Conservation (phyloP, 225 moss, liverwort and hornwort genomes). For the Bryum argenteum region DNA sequence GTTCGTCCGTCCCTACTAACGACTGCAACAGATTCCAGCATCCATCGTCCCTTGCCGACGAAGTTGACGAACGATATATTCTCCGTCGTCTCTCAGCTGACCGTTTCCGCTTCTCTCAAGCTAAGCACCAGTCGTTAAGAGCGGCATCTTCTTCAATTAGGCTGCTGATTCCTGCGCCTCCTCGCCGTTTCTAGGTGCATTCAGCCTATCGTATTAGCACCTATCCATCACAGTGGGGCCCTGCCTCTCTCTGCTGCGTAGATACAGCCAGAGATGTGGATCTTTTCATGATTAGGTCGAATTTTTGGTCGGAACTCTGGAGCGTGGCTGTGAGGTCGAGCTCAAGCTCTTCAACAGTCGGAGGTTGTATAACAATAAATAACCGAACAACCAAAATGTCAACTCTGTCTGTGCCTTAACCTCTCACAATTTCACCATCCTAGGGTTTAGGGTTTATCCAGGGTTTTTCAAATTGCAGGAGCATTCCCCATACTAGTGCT, state of each 20-base stretch:
- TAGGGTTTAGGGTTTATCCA: constrained; percentile 48
- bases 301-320: constrained; percentile 19
- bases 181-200: neutral
- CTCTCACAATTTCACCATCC: constrained; percentile 8
- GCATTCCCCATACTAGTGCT: constrained; percentile 1
- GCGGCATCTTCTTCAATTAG: constrained; percentile 12
- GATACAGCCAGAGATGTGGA: neutral
- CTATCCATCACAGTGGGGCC: neutral
- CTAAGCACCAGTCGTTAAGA: neutral
- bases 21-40: neutral
- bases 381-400: neutral
- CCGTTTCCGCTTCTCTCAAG: constrained; percentile 5
- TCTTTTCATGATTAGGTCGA: constrained; percentile 14
- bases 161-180: neutral
- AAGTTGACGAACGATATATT: constrained; percentile 11
- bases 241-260: constrained; percentile 1
- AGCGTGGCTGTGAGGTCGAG: neutral
- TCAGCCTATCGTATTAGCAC: too few relatives aligned
- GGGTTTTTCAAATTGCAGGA: constrained; percentile 9
- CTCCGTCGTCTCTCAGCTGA: constrained; percentile 38
- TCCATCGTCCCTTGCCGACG: neutral
- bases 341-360: neutral
- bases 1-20: neutral
- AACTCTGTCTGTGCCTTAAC: neutral
- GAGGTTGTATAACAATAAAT: neutral